Evolutionary conservation across 495 filamentous ascomycete species (phyloP), one percentile per base, ranked within the genome.

Genomic region (Tuber melanosporum): DNA sequence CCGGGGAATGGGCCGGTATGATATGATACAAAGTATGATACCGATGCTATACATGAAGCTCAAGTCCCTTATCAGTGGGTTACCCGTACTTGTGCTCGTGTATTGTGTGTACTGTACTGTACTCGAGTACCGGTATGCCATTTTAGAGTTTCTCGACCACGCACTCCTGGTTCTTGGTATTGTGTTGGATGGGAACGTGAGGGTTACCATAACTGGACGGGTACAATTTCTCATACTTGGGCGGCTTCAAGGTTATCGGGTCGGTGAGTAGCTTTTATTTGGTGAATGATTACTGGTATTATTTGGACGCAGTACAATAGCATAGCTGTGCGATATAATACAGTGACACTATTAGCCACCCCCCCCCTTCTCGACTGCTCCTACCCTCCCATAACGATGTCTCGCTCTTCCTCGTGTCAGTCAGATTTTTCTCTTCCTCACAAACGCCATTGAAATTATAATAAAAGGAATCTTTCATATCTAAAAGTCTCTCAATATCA

Each of bases 401-500:
- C 32, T 26, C 26, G 26, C 32, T 19, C 57, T 26, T 36, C 26
- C 3, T 15, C 26, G 52, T 14, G 39, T 41, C 39, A 32, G 32
- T 66, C 26, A 6, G 57, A 66, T 66, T 32, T 66, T 66, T 17
- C 10, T 32, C 10, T 32, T 66, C 4, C 14, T 32, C 14, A 66
- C 32, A 0, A 36, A 26, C 26, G 14, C 57, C 57, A 36, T 26
- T 66, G 57, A 2, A 36, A 36, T 17, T 36, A 36, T 66, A 19
- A 19, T 12, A 32, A 26, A 9, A 26, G n/a, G 14, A 66, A 66
- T 36, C 12, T 66, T 66, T 66, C 14, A 32, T 32, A 66, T 66
- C 62, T 70, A 94, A 82, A 91, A 98, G 85, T 99, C 95, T 74
- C 92, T 87, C 78, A 98, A 87, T 32, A 94, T 86, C 45, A 91